These are phyloP conservation scores for Yamadazyma trypodendri DNA, from an alignment of 1,139 yeast species.

Conservation along the genomic window DNA sequence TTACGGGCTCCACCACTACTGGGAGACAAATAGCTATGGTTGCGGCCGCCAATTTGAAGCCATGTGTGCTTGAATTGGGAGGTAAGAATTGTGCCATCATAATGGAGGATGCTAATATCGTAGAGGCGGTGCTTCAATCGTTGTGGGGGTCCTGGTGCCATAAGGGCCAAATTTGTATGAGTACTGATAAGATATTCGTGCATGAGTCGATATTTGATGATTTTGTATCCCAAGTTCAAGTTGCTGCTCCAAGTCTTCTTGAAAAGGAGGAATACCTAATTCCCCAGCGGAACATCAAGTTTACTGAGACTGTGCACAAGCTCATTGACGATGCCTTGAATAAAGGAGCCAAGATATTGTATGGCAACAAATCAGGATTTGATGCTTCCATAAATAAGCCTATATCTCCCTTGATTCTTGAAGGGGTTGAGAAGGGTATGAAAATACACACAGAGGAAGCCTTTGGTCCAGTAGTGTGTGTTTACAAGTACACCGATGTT, in stretches of 20 bases:
- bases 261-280: slow-evolving; percentile 22
- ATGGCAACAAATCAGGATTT: slow-evolving; percentile 18
- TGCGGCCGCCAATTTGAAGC: slow-evolving; percentile 37
- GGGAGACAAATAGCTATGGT: slow-evolving; percentile 32
- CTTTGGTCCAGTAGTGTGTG: slow-evolving; percentile 49
- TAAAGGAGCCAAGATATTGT: slow-evolving; percentile 39
- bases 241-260: slow-evolving; percentile 20
- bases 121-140: slow-evolving; percentile 27
- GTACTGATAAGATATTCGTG: slow-evolving; percentile 37
- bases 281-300: slow-evolving; percentile 28
- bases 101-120: slow-evolving; percentile 32
- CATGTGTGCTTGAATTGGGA: slow-evolving; percentile 42
- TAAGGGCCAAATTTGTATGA: slow-evolving; percentile 50
- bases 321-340: slow-evolving; percentile 41
- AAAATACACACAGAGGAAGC: slow-evolving; percentile 34
- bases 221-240: slow-evolving; percentile 19
- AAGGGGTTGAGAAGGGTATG: slow-evolving; percentile 33
- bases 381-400: slow-evolving; percentile 9
- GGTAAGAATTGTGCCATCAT: slow-evolving; percentile 42
- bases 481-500: slow-evolving; percentile 32
- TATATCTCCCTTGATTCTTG: slow-evolving; percentile 33
- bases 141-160: slow-evolving; percentile 39
- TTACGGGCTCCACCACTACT: slow-evolving; percentile 44
- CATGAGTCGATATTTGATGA: slow-evolving; percentile 32
- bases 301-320: slow-evolving; percentile 22